Evolutionary conservation across 2,329 filamentous ascomycete genomes (phyloP), one percentile per base, ranked within the genome.

Genomic region (Ascomycota sp.): DNA sequence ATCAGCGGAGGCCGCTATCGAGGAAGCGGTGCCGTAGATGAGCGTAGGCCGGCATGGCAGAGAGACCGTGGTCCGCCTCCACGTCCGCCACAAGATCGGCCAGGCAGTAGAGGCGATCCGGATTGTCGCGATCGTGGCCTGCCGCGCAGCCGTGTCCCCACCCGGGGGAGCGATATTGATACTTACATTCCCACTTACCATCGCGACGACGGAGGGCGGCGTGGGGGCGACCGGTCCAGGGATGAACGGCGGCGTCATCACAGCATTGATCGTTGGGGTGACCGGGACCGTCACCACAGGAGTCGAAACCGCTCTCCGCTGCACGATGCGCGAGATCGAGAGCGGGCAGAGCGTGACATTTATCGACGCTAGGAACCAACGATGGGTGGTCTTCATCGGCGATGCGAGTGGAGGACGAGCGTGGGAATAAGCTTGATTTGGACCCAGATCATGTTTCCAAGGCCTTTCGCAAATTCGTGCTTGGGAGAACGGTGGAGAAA

Each of bases 21-120:
- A 11, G 47, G 29, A 12, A 29, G 28, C 13, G 29, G 46, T 16
- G 57, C 47, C 34, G 56, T 46, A 13, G 57, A 62, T 11, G 58
- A 61, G 11, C 56, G 63, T 11, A 53, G 64, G 33, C 66, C 65
- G 6, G 64, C 62, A 2, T 71, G 66, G 67, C 58, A 61, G 31
- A 53, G 64, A 35, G 64, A 66, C n/a, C 57, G 61, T 16, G 60
- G 58, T 8, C 47, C 66, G 9, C 62, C 62, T 4, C 62, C 62
- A 4, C 54, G 64, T 8, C 66, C 64, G 2, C 58, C 59, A n/a
- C 58, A 39, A 47, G 53, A 40, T 39, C 43, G 33, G 39, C 48
- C 43, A 11, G 42, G 44, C 4, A 46, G 45, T 2, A 44, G 48
- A 24, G 53, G 55, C 12, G 51, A 56, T 31, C 36, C 38, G 6